Evolutionary conservation across 345 rosid species (phyloP).

Genomic region (Streptanthus diversifolius): DNA sequence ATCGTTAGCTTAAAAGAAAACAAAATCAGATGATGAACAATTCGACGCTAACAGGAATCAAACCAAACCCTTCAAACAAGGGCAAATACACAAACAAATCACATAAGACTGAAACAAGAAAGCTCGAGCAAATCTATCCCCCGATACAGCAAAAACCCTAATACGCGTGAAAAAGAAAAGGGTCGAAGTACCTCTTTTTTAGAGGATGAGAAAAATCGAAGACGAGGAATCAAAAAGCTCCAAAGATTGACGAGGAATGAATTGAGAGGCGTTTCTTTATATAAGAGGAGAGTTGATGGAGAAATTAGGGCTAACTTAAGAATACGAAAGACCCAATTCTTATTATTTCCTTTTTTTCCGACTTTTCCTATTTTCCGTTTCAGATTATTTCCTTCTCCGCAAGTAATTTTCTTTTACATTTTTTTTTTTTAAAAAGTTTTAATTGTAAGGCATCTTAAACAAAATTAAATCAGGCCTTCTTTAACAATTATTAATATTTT

Average conservation of each 20-base stretch:
- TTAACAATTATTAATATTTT: too few species aligned
- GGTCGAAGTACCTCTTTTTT: neutral
- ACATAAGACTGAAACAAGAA: neutral
- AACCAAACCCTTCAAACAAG: neutral
- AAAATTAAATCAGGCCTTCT: too few species aligned
- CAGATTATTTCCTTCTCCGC: neutral
- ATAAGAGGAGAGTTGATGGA: neutral
- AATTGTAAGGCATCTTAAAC: too few species aligned
- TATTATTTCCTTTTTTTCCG: neutral
- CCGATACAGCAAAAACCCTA: too few species aligned
- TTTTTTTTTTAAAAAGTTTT: too few species aligned
- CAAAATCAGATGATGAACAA: neutral
- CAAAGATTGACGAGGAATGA: neutral
- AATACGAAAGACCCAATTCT: neutral
- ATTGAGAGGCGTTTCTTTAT: conserved; percentile 15
- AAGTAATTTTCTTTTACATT: neutral
- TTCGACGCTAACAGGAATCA: neutral
- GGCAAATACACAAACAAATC: neutral
- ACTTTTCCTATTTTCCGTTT: neutral
- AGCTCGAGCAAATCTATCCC: neutral
- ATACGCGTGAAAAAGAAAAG: too few species aligned
- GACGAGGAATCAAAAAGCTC: neutral
- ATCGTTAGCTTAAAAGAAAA: neutral
- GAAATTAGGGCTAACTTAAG: conserved; percentile 5
- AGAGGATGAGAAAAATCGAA: neutral